phyloP scores from a whole-genome alignment of 1,139 yeast genomes.

The Suhomyces coccinellae region DNA sequence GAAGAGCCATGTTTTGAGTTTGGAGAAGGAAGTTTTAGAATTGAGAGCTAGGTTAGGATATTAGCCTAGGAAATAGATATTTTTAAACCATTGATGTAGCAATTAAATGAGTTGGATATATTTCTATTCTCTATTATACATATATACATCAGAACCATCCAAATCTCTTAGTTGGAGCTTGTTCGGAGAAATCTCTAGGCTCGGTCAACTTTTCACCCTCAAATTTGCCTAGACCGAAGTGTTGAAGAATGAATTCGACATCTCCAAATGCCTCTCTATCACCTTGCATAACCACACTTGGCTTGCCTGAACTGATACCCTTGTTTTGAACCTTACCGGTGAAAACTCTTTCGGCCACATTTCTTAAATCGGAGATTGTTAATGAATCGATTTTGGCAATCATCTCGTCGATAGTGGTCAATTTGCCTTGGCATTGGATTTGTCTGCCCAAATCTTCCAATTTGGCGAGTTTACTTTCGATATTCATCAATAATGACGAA shows the following conservation, averaged over 20 bases:
- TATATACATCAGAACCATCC: constrained; percentile 24
- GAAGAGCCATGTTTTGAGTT: constrained; percentile 52
- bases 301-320: constrained; percentile 58
- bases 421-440: constrained; percentile 77
- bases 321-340: constrained; percentile 59
- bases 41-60: constrained; percentile 48
- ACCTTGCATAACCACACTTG: constrained; percentile 89
- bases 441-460: constrained; percentile 96
- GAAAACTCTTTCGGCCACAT: constrained; percentile 75
- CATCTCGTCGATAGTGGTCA: constrained; percentile 84
- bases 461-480: constrained; percentile 88
- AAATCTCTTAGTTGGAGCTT: constrained; percentile 13
- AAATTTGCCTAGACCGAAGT: constrained; percentile 69
- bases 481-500: constrained; percentile 87
- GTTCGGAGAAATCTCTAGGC: constrained; percentile 31
- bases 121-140: not conserved
- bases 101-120: no score
- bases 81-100: no score
- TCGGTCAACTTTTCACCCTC: constrained; percentile 27
- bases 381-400: constrained; percentile 70
- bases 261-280: constrained; percentile 85
- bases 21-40: constrained; percentile 66
- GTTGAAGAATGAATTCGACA: constrained; percentile 60
- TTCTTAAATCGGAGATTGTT: constrained; percentile 63
- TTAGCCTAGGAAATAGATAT: not conserved